Conservation (phyloP, 2,329 filamentous ascomycete species). For the Colletotrichum sp. region DNA sequence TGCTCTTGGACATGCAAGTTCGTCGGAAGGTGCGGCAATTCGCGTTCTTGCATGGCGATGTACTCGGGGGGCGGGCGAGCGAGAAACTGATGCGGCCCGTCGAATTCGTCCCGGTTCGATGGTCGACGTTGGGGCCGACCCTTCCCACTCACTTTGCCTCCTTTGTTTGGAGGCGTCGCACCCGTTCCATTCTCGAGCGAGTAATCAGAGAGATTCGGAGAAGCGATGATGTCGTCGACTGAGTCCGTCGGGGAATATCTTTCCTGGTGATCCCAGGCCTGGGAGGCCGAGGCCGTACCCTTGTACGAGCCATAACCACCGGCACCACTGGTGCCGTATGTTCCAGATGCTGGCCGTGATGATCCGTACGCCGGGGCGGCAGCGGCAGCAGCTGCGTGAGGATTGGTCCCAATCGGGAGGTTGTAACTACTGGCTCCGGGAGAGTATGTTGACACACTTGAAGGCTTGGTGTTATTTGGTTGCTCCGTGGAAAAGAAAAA, state of each 20-base stretch:
- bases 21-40: constrained; percentile 81
- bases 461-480: constrained; percentile 37
- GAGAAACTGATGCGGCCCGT: constrained; percentile 84
- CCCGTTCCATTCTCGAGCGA: constrained; percentile 57
- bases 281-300: constrained; percentile 42
- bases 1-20: constrained; percentile 85
- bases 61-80: constrained; percentile 74
- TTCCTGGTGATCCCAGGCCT: constrained; percentile 53
- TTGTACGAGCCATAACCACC: constrained; percentile 42
- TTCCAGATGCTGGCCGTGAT: constrained; percentile 44
- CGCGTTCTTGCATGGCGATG: constrained; percentile 77
- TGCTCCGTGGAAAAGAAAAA: constrained; percentile 1
- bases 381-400: constrained; percentile 40
- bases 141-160: constrained; percentile 50
- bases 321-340: constrained; percentile 34
- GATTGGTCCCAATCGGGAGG: constrained; percentile 36
- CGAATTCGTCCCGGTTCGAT: constrained; percentile 87
- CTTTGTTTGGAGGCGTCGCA: constrained; percentile 44
- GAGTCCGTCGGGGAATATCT: constrained; percentile 63
- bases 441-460: constrained; percentile 49
- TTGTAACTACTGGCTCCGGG: constrained; percentile 33
- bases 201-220: constrained; percentile 66
- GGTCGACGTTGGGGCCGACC: constrained; percentile 68
- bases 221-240: constrained; percentile 62
- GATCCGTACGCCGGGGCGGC: constrained; percentile 44